Base-by-base conservation (phyloP, 2,329 filamentous ascomycete species). In the Akanthomyces lecanii region DNA sequence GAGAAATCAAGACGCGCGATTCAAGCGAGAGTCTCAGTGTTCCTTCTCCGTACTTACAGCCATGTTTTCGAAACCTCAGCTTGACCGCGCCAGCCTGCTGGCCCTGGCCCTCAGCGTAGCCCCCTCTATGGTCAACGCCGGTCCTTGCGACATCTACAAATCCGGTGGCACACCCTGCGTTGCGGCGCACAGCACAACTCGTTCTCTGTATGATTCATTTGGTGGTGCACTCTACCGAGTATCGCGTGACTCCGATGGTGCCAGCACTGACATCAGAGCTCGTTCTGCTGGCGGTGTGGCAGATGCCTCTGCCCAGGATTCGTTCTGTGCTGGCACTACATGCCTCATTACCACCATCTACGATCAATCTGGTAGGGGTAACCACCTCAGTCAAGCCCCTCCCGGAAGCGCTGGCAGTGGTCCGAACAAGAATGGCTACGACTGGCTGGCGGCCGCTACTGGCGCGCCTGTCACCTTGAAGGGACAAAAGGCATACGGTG, bases 321-420 rank as follows among this genome's bases (percentile, higher is more conserved):
- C 75, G 1, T 89, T 89, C 72, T 89, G 86, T 67, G 72, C 77
- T 8, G 72, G 75, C 52, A 88, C 85, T 0, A 88, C 84, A 7
- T 89, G 86, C 67, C 74, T 87, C 21, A 88, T 89, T 70, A 82
- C 80, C 0, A 79, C 84, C 66, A 87, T 88, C 58, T 89, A 89
- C 69, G 87, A 89, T 69, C 87, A 89, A 72, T 87, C 86, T 12
- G 85, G 85, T 58, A 74, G 73, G 1, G 78, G 78, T 0, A 89
- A 89, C 65, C 82, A 89, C 67, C 82, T 89, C 3, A 86, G 81
- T 0, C 85, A 85, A 65, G 87, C 86, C 1, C 70, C 71, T 8
- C 83, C 84, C 0, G 81, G 81, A 0, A 86, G 86, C 1, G 83
- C 77, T 30, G 86, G 83, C 68, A 72, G 69, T 0, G 86, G 86